Conservation (phyloP, 768 basidiomycete genomes). For the Xanthoconium stramineum region DNA sequence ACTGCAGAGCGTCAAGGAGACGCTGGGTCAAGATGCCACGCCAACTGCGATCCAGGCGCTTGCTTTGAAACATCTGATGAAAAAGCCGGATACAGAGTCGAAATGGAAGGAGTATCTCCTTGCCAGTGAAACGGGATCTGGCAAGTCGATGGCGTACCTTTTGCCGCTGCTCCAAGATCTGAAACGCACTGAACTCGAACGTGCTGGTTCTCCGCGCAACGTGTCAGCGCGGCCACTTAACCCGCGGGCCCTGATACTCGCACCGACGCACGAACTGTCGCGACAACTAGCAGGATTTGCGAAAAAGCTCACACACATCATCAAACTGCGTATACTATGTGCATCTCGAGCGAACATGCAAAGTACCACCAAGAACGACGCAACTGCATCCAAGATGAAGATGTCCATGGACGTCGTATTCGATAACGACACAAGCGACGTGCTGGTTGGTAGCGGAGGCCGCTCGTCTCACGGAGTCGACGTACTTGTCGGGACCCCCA, state of each 20-base stretch:
- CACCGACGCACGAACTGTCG: slow-evolving; percentile 87
- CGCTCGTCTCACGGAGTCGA: slow-evolving; percentile 39
- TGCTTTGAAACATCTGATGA: slow-evolving; percentile 62
- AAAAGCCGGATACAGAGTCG: slow-evolving; percentile 13
- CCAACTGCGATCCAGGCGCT: slow-evolving; percentile 83
- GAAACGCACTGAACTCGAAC: slow-evolving; percentile 57
- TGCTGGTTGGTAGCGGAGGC: slow-evolving; percentile 23
- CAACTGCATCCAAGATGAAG: slow-evolving; percentile 52
- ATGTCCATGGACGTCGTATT: slow-evolving; percentile 10
- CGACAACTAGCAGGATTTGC: slow-evolving; percentile 75
- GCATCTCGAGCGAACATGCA: slow-evolving; percentile 57
- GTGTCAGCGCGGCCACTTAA: slow-evolving; percentile 36
- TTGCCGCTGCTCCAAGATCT: slow-evolving; percentile 78
- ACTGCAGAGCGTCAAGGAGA: slow-evolving; percentile 50
- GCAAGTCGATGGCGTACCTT: slow-evolving; percentile 89
- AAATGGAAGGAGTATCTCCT: slow-evolving; percentile 53
- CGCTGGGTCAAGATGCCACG: slow-evolving; percentile 50
- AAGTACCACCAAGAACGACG: slow-evolving; percentile 23
- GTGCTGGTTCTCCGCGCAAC: slow-evolving; percentile 1
- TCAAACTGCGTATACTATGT: slow-evolving; percentile 75
- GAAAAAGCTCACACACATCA: slow-evolving; percentile 68
- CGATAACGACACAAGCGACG: slow-evolving; percentile 27
- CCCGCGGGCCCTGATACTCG: slow-evolving; percentile 78
- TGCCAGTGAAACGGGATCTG: slow-evolving; percentile 88
- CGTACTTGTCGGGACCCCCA: slow-evolving; percentile 61